These are phyloP conservation scores for Halenospora varia DNA, from an alignment of 495 filamentous ascomycete species.

Conservation along the genomic window DNA sequence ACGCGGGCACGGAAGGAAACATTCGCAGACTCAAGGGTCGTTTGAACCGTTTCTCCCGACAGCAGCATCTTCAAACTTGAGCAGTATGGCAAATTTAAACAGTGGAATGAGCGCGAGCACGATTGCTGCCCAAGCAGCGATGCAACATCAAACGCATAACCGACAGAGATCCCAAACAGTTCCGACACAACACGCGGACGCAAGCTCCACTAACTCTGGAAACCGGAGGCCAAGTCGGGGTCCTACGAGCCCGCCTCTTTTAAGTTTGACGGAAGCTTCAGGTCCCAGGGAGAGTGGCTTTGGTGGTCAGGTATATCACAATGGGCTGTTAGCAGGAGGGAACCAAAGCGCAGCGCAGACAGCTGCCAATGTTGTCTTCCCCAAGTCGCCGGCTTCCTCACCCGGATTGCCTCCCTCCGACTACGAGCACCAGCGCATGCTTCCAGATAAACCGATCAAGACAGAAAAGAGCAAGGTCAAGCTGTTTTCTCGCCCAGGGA, in stretches of 20 bases:
- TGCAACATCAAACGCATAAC: slow-evolving; percentile 61
- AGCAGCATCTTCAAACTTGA: slow-evolving; percentile 46
- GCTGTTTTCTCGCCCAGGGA: slow-evolving; percentile 85
- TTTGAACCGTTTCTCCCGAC: slow-evolving; percentile 86
- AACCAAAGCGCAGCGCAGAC: slow-evolving; percentile 68
- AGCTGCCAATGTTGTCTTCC: slow-evolving; percentile 84
- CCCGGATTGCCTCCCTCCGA: slow-evolving; percentile 38
- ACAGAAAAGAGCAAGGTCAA: slow-evolving; percentile 87
- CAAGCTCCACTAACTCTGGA: slow-evolving; percentile 12
- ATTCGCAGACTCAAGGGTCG: slow-evolving; percentile 75
- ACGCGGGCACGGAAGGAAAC: slow-evolving; percentile 44
- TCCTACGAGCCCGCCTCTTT: slow-evolving; percentile 44
- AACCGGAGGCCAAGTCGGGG: slow-evolving; percentile 16
- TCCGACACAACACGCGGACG: slow-evolving; percentile 44
- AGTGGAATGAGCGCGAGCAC: slow-evolving; percentile 65
- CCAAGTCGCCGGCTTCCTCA: slow-evolving; percentile 52
- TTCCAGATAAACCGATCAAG: slow-evolving; percentile 63
- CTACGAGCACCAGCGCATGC: slow-evolving; percentile 9
- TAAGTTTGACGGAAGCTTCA: slow-evolving; percentile 51
- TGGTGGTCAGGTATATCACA: slow-evolving; percentile 54
- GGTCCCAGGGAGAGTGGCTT: slow-evolving; percentile 50
- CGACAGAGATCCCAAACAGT: slow-evolving; percentile 72
- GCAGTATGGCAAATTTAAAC: slow-evolving; percentile 33
- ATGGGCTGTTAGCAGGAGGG: slow-evolving; percentile 59
- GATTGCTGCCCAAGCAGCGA: slow-evolving; percentile 88